A percentile compares a stretch with the other conserved stretches of the same genome.
Conservation (phyloP, 306 rosid species). For the Coriaria nepalensis region DNA sequence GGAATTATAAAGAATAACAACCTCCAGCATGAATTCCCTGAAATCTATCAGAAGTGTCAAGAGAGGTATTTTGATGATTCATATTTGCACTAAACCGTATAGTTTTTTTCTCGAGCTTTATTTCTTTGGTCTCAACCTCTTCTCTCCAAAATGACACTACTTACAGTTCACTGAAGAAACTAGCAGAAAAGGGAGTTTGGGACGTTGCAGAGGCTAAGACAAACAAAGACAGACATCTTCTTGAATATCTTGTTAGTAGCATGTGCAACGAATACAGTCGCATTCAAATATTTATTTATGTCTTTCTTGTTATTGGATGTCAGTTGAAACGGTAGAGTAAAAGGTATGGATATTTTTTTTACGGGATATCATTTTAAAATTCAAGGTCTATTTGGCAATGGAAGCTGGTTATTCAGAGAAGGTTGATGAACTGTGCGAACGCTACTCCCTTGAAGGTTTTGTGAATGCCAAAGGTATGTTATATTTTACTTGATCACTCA, state of each 20-base stretch:
- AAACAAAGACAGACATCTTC: slow-evolving; percentile 58
- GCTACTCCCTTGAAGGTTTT: slow-evolving; percentile 63
- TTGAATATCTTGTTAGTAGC: slow-evolving; percentile 76
- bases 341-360: not conserved
- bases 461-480: slow-evolving; percentile 42
- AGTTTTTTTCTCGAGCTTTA: not conserved
- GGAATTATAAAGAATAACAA: slow-evolving; percentile 59
- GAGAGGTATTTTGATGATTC: slow-evolving; percentile 44
- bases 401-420: slow-evolving; percentile 93
- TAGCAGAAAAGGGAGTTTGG: slow-evolving; percentile 96
- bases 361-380: slow-evolving; percentile 3
- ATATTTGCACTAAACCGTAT: slow-evolving; percentile 4
- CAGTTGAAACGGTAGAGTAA: not conserved
- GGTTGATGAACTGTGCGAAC: slow-evolving; percentile 72
- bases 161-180: slow-evolving; percentile 62
- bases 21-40: slow-evolving; percentile 66
- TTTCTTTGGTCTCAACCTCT: slow-evolving; percentile 8
- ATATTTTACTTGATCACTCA: slow-evolving; percentile 1
- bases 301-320: not conserved
- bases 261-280: slow-evolving; percentile 12
- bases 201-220: slow-evolving; percentile 86
- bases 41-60: slow-evolving; percentile 60
- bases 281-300: slow-evolving; percentile 1
- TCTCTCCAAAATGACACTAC: slow-evolving; percentile 16
- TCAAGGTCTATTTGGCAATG: slow-evolving; percentile 90